These are phyloP conservation scores for Ustilago nuda DNA, from an alignment of 1,284 basidiomycete genomes.

Conservation along the genomic window DNA sequence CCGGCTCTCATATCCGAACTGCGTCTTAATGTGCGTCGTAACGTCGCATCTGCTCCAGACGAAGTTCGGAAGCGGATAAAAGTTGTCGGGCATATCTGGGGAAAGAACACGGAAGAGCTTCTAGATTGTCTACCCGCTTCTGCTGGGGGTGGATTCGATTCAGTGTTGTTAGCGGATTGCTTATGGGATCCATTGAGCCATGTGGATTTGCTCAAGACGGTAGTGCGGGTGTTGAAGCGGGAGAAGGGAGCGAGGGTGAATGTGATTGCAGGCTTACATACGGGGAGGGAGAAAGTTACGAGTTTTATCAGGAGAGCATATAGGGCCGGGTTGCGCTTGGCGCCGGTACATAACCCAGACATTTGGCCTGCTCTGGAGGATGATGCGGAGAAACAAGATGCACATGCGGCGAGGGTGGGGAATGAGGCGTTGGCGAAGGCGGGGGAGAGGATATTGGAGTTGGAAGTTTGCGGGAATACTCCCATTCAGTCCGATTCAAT, in stretches of 20 bases:
- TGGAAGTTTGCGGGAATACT: constrained; percentile 54
- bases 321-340: constrained; percentile 48
- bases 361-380: constrained; percentile 30
- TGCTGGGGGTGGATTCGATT: constrained; percentile 34
- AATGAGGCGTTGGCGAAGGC: constrained; percentile 37
- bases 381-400: neutral
- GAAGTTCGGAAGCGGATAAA: constrained; percentile 22
- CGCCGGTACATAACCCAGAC: constrained; percentile 15
- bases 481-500: constrained; percentile 14
- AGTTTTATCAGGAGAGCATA: constrained; percentile 56
- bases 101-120: constrained; percentile 56
- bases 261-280: constrained; percentile 66
- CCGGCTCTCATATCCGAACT: constrained; percentile 60
- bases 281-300: constrained; percentile 60
- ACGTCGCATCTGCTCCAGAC: constrained; percentile 7
- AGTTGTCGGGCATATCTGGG: constrained; percentile 64
- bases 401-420: constrained; percentile 15
- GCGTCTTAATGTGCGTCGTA: constrained; percentile 43
- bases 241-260: constrained; percentile 46
- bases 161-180: constrained; percentile 66
- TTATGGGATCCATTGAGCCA: constrained; percentile 67
- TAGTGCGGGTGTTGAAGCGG: constrained; percentile 39
- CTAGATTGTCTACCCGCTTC: constrained; percentile 53
- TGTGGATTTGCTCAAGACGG: constrained; percentile 56
- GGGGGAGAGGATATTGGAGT: constrained; percentile 47